phyloP scores from a whole-genome alignment of 768 basidiomycete genomes.

The Tubosaeta sp. region DNA sequence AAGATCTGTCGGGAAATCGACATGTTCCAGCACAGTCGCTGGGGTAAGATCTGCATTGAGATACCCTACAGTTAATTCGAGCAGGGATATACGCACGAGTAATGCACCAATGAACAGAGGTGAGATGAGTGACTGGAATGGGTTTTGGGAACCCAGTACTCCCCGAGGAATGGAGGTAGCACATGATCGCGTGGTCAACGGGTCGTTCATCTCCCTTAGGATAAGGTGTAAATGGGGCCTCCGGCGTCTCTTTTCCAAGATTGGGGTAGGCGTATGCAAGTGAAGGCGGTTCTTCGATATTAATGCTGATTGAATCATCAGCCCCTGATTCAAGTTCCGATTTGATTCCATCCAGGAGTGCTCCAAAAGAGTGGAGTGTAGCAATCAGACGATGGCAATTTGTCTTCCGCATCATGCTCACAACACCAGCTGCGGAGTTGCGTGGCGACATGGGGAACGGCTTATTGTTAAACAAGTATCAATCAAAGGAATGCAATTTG shows the following conservation, averaged over 20 bases:
- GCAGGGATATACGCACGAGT: conserved; percentile 29
- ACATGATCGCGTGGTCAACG: conserved; percentile 16
- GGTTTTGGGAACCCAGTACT: conserved; percentile 45
- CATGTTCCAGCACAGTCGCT: conserved; percentile 6
- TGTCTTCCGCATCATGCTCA: conserved; percentile 33
- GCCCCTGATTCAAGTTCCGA: conserved; percentile 10
- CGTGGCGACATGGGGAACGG: conserved; percentile 37
- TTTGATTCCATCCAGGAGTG: conserved; percentile 30
- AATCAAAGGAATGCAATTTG: background rate
- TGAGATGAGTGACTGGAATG: conserved; percentile 34
- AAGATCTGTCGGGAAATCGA: background rate
- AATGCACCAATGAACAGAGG: conserved; percentile 29
- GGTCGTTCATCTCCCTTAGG: conserved; percentile 2
- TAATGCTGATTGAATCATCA: background rate
- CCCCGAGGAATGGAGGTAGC: conserved; percentile 47
- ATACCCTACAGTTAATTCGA: background rate
- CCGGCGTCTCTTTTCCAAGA: background rate
- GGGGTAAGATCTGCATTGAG: background rate
- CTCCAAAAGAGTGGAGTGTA: conserved; percentile 27
- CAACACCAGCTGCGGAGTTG: conserved; percentile 32
- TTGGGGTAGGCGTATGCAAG: conserved; percentile 10
- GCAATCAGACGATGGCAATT: conserved; percentile 38
- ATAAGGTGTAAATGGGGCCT: conserved; percentile 4
- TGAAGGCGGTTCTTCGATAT: conserved; percentile 14
- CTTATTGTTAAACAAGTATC: conserved; percentile 8